Evolutionary conservation across 495 filamentous ascomycete genomes (phyloP), one percentile per base, ranked within the genome.

Genomic region (Xylaria longipes): DNA sequence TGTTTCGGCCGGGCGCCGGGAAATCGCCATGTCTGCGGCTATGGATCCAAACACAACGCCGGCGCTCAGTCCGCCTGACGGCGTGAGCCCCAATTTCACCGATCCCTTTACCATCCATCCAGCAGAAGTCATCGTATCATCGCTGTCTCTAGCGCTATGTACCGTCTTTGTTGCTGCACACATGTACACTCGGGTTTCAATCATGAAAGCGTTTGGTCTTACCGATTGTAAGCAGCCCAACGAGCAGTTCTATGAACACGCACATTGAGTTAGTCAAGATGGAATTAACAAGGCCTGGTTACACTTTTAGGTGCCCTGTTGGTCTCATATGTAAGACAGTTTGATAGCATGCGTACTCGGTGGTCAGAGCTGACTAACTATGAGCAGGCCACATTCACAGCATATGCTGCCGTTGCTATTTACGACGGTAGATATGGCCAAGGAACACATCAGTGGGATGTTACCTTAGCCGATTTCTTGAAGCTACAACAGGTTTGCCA

Each of bases 211-310:
- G 35, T 68, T 68, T 39, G 39, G 58, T 27, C 20, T 68, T n/a
- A 41, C 20, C 11, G 65, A 68, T 31, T 57, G 65, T 68, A 54
- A 43, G 65, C 58, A 68, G n/a, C n/a, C n/a, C n/a, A n/a, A n/a
- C n/a, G n/a, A n/a, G n/a, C n/a, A n/a, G n/a, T n/a, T n/a, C n/a
- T n/a, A n/a, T n/a, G n/a, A n/a, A n/a, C n/a, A n/a, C n/a, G n/a
- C n/a, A n/a, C n/a, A n/a, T 17, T 50, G 46, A 50, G 20, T 50
- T 5, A 17, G 20, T 17, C 20, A 50, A 17, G 20, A 17, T n/a
- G 15, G 12, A 50, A 14, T 50, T 14, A 50, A 17, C 11, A n/a
- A 50, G n/a, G n/a, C n/a, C n/a, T n/a, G n/a, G n/a, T n/a, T n/a
- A n/a, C n/a, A n/a, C n/a, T n/a, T 17, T 14, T 12, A 68, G 65